These are phyloP conservation scores for Fusarium transvaalense DNA, from an alignment of 2,329 filamentous ascomycete species.

Conservation along the genomic window DNA sequence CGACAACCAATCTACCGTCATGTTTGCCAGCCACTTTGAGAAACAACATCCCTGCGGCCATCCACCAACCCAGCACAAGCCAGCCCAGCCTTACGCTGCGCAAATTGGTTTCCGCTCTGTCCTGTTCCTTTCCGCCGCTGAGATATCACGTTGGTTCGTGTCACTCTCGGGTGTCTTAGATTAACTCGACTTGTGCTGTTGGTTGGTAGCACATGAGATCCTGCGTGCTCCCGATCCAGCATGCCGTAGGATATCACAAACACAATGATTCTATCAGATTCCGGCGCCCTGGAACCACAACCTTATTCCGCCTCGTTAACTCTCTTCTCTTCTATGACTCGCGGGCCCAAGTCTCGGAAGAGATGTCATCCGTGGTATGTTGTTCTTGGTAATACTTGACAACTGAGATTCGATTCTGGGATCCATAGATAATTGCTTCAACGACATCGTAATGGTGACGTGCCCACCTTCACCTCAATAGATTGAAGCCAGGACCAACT, in stretches of 20 bases:
- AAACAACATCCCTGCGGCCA: slow-evolving; percentile 16
- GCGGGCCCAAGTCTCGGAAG: background rate
- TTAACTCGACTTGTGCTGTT: slow-evolving; percentile 4
- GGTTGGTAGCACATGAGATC: slow-evolving; percentile 44
- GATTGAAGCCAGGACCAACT: background rate
- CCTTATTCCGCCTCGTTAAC: slow-evolving; percentile 10
- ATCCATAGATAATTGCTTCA: slow-evolving; percentile 5
- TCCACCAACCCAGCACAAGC: background rate
- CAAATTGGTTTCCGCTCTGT: slow-evolving; percentile 3
- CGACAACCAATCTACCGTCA: slow-evolving; percentile 10
- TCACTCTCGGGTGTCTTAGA: slow-evolving; percentile 20
- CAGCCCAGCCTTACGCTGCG: slow-evolving; percentile 16
- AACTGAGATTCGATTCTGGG: slow-evolving; percentile 13
- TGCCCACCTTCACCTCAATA: background rate
- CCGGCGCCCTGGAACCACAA: slow-evolving; percentile 20
- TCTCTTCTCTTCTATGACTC: slow-evolving; percentile 10
- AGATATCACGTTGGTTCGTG: slow-evolving; percentile 19
- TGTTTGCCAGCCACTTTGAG: slow-evolving; percentile 22
- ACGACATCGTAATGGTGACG: background rate
- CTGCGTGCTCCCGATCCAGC: slow-evolving; percentile 44
- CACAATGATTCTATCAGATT: slow-evolving; percentile 24
- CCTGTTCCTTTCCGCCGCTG: slow-evolving; percentile 3
- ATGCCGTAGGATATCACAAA: slow-evolving; percentile 27
- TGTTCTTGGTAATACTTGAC: background rate
- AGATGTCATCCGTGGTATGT: slow-evolving; percentile 2